phyloP scores from a whole-genome alignment of 2,329 filamentous ascomycete genomes.

The Hypoxylon sp. region DNA sequence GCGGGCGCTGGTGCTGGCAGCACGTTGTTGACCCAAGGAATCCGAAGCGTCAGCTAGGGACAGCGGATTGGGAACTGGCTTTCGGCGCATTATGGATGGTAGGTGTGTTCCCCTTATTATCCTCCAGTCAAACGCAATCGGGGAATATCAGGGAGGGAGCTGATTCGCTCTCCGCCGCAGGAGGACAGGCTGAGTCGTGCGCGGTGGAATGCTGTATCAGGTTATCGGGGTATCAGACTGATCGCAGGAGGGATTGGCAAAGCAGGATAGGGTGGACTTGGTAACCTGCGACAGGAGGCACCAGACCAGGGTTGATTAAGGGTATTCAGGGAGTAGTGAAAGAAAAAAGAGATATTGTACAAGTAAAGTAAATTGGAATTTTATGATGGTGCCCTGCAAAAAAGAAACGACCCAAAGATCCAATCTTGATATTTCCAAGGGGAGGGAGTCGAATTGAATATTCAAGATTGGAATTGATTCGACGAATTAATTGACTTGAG shows the following conservation, averaged over 20 bases:
- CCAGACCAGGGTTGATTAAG: slow-evolving; percentile 40
- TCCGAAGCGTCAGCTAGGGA: slow-evolving; percentile 63
- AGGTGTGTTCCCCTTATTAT: slow-evolving; percentile 43
- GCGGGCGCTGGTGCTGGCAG: slow-evolving; percentile 36
- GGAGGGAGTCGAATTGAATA: slow-evolving; percentile 34
- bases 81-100: slow-evolving; percentile 67
- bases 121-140: slow-evolving; percentile 45
- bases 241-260: slow-evolving; percentile 52
- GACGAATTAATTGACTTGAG: slow-evolving; percentile 36
- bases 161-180: slow-evolving; percentile 57
- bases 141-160: slow-evolving; percentile 52
- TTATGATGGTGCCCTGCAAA: slow-evolving; percentile 20
- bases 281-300: slow-evolving; percentile 54
- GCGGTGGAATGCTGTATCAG: slow-evolving; percentile 56
- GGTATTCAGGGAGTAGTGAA: slow-evolving; percentile 9
- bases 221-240: slow-evolving; percentile 49
- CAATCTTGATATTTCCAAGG: slow-evolving; percentile 36
- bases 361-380: slow-evolving; percentile 27
- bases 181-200: slow-evolving; percentile 54
- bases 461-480: slow-evolving; percentile 42
- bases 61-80: slow-evolving; percentile 71
- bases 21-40: slow-evolving; percentile 54
- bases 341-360: slow-evolving; percentile 29
- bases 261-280: slow-evolving; percentile 52
- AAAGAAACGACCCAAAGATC: slow-evolving; percentile 28